A percentile compares a stretch with the other conserved stretches of the same genome.
These are phyloP conservation scores for Candida maesae DNA, from an alignment of 805 yeast species.

Conservation along the genomic window DNA sequence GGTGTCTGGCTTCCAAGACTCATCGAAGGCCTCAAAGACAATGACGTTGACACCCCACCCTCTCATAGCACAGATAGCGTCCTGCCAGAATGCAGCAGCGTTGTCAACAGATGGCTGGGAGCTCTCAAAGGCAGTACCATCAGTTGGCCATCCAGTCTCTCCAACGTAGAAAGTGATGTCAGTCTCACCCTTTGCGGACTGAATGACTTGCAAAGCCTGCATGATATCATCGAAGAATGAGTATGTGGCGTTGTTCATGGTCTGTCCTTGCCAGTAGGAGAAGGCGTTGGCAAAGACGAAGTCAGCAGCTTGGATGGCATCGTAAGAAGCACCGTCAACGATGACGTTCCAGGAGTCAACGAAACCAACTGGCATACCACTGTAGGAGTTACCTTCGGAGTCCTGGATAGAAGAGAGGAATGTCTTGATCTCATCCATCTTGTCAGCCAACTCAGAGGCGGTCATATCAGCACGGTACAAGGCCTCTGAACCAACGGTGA, in stretches of 20 bases:
- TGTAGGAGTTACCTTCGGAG: constrained; percentile 75
- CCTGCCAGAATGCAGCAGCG: constrained; percentile 80
- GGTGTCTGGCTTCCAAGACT: constrained; percentile 92
- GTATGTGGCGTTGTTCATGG: constrained; percentile 74
- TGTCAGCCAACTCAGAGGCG: constrained; percentile 65
- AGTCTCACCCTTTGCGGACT: constrained; percentile 80
- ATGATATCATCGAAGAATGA: constrained; percentile 95
- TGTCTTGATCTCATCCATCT: constrained; percentile 59
- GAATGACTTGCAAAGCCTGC: constrained; percentile 92
- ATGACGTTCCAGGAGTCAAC: constrained; percentile 95
- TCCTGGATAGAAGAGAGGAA: constrained; percentile 62
- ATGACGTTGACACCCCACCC: constrained; percentile 94
- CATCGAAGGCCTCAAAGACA: constrained; percentile 94
- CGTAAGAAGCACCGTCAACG: constrained; percentile 70
- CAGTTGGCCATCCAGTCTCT: constrained; percentile 97
- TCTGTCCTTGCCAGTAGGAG: constrained; percentile 99
- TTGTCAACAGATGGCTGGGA: constrained; percentile 68
- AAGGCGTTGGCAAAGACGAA: constrained; percentile 90
- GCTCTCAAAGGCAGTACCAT: constrained; percentile 66
- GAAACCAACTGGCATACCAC: constrained; percentile 75
- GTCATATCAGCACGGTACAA: constrained; percentile 86
- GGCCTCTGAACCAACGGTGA: constrained; percentile 95
- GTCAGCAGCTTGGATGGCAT: constrained; percentile 79
- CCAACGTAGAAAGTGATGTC: constrained; percentile 93
- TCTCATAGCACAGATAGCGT: constrained; percentile 89